Percentiles rank a stretch among this genome's conserved stretches.
Evolutionary conservation across 345 rosid genomes (phyloP).

Genomic region (Acer yangbiense): DNA sequence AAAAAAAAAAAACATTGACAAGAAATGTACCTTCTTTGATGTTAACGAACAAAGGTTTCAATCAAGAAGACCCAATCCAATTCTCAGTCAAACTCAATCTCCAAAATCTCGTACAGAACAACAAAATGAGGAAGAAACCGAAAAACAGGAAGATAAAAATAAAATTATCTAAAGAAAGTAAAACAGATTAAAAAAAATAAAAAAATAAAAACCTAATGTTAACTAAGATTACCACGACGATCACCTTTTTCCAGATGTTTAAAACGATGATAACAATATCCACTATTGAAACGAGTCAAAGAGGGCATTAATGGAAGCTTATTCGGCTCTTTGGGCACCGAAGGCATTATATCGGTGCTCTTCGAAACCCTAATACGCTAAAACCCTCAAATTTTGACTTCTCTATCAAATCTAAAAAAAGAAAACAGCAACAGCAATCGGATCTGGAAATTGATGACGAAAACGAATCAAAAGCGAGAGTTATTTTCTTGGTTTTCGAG

Average conservation of each 20-base stretch:
- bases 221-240: conserved; percentile 99
- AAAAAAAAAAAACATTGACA: background rate
- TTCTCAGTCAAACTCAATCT: background rate
- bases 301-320: conserved; percentile 51
- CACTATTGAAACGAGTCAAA: conserved; percentile 56
- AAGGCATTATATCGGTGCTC: conserved; percentile 83
- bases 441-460: background rate
- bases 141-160: conserved; percentile 12
- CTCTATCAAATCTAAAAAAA: background rate
- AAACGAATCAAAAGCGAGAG: background rate
- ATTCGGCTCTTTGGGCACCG: conserved; percentile 57
- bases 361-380: conserved; percentile 59
- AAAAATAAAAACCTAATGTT: conserved; percentile 41
- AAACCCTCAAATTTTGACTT: conserved; percentile 32
- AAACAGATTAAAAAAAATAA: background rate
- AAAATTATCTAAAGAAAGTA: background rate
- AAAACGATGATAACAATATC: conserved; percentile 72
- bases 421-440: background rate
- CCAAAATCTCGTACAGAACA: background rate
- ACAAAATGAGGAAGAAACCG: conserved; percentile 3
- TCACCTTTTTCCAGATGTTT: conserved; percentile 87
- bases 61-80: background rate
- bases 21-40: conserved; percentile 8
- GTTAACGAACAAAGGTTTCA: background rate
- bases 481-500: background rate